phyloP scores from a whole-genome alignment of 768 basidiomycete genomes.

The Lactarius deliciosus region DNA sequence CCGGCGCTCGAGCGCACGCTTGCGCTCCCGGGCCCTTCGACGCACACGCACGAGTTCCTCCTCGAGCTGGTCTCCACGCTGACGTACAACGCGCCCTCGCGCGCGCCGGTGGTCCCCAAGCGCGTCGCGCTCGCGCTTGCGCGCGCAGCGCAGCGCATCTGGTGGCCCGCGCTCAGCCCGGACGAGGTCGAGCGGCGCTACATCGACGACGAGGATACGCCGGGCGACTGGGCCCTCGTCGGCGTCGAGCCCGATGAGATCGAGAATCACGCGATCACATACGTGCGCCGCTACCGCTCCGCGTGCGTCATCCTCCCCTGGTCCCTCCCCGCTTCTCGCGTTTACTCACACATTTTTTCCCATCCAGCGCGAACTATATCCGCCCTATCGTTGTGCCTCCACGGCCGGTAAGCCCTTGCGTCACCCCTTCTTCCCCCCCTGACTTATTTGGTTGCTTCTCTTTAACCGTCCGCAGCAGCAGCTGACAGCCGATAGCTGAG shows the following conservation, averaged over 20 bases:
- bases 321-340: not conserved
- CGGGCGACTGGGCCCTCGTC: conserved; percentile 81
- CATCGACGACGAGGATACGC: conserved; percentile 73
- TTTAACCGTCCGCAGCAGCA: not conserved
- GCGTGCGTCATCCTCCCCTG: conserved; percentile 62
- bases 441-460: not conserved
- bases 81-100: conserved; percentile 72
- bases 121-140: conserved; percentile 62
- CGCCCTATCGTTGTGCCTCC: conserved; percentile 26
- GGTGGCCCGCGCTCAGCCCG: conserved; percentile 92
- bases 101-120: conserved; percentile 77
- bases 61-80: conserved; percentile 75
- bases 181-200: conserved; percentile 90
- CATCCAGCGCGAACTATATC: conserved; percentile 27
- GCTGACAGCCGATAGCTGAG: conserved; percentile 2
- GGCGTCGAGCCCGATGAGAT: conserved; percentile 81
- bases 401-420: conserved; percentile 18
- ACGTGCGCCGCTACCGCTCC: conserved; percentile 85
- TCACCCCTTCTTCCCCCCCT: not conserved
- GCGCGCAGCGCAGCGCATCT: conserved; percentile 60
- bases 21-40: conserved; percentile 85
- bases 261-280: conserved; percentile 86
- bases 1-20: conserved; percentile 66
- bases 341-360: not conserved
- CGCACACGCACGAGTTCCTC: conserved; percentile 79